These are phyloP conservation scores for Macroventuria anomochaeta DNA, from an alignment of 2,329 filamentous ascomycete species.

Conservation along the genomic window DNA sequence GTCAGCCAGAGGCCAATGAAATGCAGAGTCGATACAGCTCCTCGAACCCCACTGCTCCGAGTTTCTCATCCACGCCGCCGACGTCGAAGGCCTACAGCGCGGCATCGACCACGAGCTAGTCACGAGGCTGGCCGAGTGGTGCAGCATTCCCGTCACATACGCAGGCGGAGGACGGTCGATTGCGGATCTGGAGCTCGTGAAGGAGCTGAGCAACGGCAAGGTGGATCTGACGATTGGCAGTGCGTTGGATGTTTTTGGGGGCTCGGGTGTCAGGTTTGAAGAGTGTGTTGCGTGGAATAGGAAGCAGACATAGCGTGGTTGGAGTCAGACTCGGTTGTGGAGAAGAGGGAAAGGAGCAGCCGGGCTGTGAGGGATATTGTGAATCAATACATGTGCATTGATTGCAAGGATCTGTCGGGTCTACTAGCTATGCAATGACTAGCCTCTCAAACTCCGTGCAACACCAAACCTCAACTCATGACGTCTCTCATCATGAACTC, in stretches of 20 bases:
- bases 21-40: slow-evolving; percentile 75
- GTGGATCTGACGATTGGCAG: slow-evolving; percentile 96
- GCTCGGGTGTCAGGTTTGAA: slow-evolving; percentile 81
- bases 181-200: slow-evolving; percentile 82
- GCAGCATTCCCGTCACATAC: slow-evolving; percentile 91
- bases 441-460: background rate
- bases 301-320: slow-evolving; percentile 28
- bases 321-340: no score
- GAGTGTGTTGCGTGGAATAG: slow-evolving; percentile 90
- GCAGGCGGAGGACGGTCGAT: slow-evolving; percentile 89
- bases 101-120: slow-evolving; percentile 91
- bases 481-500: slow-evolving; percentile 1
- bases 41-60: slow-evolving; percentile 94
- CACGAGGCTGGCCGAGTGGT: slow-evolving; percentile 78
- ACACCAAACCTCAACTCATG: background rate
- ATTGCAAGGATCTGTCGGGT: slow-evolving; percentile 2
- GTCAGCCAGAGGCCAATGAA: no score
- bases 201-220: slow-evolving; percentile 76
- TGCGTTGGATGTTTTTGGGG: slow-evolving; percentile 94
- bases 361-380: background rate
- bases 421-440: slow-evolving; percentile 13
- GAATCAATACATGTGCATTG: slow-evolving; percentile 12
- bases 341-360: background rate
- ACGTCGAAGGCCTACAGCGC: slow-evolving; percentile 91
- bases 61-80: slow-evolving; percentile 95